Evolutionary conservation across 2,329 filamentous ascomycete species (phyloP), one percentile per base, ranked within the genome.

Genomic region (Allantophomopsis lycopodina): DNA sequence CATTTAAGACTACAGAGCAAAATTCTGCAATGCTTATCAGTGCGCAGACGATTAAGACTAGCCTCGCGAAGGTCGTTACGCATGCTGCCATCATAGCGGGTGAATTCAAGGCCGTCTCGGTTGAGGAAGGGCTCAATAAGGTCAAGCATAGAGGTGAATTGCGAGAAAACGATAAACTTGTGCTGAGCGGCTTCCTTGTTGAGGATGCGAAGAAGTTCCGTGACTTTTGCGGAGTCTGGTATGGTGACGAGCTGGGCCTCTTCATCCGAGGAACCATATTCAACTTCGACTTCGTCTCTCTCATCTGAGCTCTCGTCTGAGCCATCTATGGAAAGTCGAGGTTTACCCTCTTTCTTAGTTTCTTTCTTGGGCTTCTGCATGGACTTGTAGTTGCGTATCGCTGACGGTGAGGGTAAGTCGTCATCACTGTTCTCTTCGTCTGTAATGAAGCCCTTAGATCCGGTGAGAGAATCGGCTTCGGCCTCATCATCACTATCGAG

Each of bases 161-260:
- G 86, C 2, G 87, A 94, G 62, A 98, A 98, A 46, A 98, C 87
- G 52, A 98, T 98, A 55, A 94, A 94, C 57, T 98, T 98, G 69
- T 94, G 85, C 43, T 86, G 69, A 2, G 70, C 65, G 0, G 79
- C 78, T 59, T 98, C 91, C 35, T 75, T 75, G 46, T 78, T 73
- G 7, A 98, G 73, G 38, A 98, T 83, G 44, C 76, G 69, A 53
- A 94, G 73, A 15, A 96, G 71, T 50, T 91, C 79, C 35, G 82
- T 79, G 52, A 98, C 93, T 64, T 98, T 98, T 50, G 91, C 89
- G 6, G 32, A 34, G 2, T 77, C 71, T 18, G 74, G 64, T 28
- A 82, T 66, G 20, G 65, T 63, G 17, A 68, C 64, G 20, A 66
- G 63, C 39, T 66, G 60, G 18, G 60, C 59, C 28, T 64, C 60